Percentiles rank a stretch among this genome's conserved stretches.
Conservation (phyloP, 306 rosid genomes). For the Glycine soja region DNA sequence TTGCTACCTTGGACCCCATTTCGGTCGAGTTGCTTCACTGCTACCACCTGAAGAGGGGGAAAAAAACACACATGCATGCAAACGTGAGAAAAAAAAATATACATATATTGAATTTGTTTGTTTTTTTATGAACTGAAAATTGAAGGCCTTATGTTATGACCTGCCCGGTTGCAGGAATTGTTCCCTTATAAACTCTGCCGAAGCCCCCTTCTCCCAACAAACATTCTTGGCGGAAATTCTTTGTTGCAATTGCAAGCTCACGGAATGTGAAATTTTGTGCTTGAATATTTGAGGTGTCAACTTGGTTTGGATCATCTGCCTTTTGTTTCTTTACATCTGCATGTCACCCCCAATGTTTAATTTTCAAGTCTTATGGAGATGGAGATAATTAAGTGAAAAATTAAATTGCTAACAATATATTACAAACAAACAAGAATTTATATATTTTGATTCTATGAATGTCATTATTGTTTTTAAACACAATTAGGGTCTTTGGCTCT, state of each 20-base stretch:
- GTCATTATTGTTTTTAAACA: too few relatives aligned
- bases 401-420: too few relatives aligned
- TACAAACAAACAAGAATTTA: too few relatives aligned
- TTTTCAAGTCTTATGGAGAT: too few relatives aligned
- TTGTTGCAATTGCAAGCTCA: slow-evolving; percentile 88
- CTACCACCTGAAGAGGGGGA: slow-evolving; percentile 68
- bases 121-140: background rate
- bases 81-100: background rate
- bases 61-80: background rate
- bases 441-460: too few relatives aligned
- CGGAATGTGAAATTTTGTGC: slow-evolving; percentile 82
- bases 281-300: slow-evolving; percentile 58
- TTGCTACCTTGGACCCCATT: slow-evolving; percentile 75
- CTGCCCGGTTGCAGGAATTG: slow-evolving; percentile 71
- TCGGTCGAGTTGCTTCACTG: slow-evolving; percentile 95
- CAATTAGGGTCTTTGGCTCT: too few relatives aligned
- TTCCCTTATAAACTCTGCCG: slow-evolving; percentile 91
- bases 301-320: slow-evolving; percentile 46
- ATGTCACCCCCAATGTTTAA: background rate
- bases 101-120: background rate
- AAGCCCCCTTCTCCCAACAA: slow-evolving; percentile 93
- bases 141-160: slow-evolving; percentile 42
- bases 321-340: slow-evolving; percentile 54
- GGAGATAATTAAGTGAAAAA: too few relatives aligned
- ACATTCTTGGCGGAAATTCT: slow-evolving; percentile 84